Percentiles rank a stretch among this genome's conserved stretches.
These are phyloP conservation scores for Arthrobotrys conoides DNA, from an alignment of 2,329 filamentous ascomycete genomes.

Conservation along the genomic window DNA sequence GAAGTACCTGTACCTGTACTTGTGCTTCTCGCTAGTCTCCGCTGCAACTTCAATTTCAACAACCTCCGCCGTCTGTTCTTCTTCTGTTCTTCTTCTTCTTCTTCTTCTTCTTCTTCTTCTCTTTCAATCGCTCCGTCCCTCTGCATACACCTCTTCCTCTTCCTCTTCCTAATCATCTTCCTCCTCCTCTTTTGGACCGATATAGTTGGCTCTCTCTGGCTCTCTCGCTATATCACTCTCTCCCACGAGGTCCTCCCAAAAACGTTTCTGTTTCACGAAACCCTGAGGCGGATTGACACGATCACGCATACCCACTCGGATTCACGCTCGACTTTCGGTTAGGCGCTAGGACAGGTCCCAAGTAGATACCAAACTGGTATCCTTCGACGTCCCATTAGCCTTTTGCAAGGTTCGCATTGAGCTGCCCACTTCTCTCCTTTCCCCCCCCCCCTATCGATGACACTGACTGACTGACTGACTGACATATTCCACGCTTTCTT, in stretches of 20 bases:
- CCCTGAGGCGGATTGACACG: conserved; percentile 29
- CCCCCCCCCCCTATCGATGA: conserved; percentile 17
- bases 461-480: conserved; percentile 16
- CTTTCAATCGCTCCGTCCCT: not conserved
- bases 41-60: conserved; percentile 51
- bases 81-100: not conserved
- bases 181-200: conserved; percentile 20
- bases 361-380: not conserved
- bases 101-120: not conserved
- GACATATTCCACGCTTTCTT: conserved; percentile 15
- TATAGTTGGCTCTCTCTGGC: not conserved
- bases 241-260: not conserved
- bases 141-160: conserved; percentile 10
- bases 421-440: conserved; percentile 37
- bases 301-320: conserved; percentile 38
- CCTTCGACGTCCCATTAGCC: conserved; percentile 41
- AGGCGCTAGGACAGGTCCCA: conserved; percentile 29
- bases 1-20: not conserved
- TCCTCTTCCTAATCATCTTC: not conserved
- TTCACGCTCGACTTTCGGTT: conserved; percentile 48
- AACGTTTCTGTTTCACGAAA: conserved; percentile 25
- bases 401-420: conserved; percentile 57
- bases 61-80: conserved; percentile 34
- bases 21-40: not conserved
- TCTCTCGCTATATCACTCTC: not conserved